Conservation (phyloP, 2,329 filamentous ascomycete species). For the Penicillium sp. region DNA sequence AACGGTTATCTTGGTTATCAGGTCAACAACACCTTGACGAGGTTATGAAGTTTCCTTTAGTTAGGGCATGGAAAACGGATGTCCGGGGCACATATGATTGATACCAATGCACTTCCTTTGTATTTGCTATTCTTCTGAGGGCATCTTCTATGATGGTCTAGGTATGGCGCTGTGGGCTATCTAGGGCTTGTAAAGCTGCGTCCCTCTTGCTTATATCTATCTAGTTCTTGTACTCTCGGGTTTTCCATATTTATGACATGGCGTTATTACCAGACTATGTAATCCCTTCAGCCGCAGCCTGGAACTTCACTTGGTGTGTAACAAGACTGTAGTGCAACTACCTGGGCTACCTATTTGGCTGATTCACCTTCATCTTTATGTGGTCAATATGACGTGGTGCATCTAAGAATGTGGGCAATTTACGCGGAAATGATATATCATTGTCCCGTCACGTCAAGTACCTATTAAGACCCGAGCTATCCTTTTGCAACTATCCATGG, state of each 20-base stretch:
- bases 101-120: neutral
- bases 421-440: too few species aligned
- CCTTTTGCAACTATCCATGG: too few species aligned
- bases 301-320: too few species aligned
- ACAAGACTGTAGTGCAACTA: too few species aligned
- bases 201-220: neutral
- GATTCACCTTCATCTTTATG: too few species aligned
- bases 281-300: neutral
- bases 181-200: neutral
- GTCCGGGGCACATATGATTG: neutral
- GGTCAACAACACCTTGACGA: neutral
- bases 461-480: too few species aligned
- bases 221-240: neutral
- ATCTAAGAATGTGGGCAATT: too few species aligned
- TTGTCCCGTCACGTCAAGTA: too few species aligned
- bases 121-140: neutral
- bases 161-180: neutral
- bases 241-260: neutral
- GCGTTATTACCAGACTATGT: neutral
- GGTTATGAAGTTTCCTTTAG: conserved; percentile 5
- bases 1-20: neutral
- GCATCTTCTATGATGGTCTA: neutral
- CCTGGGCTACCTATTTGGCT: too few species aligned
- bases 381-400: too few species aligned
- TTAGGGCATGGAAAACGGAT: neutral